Percentiles rank a stretch among this genome's conserved stretches.
phyloP scores from a whole-genome alignment of 2,329 filamentous ascomycete species.

The Beauveria medogensis region DNA sequence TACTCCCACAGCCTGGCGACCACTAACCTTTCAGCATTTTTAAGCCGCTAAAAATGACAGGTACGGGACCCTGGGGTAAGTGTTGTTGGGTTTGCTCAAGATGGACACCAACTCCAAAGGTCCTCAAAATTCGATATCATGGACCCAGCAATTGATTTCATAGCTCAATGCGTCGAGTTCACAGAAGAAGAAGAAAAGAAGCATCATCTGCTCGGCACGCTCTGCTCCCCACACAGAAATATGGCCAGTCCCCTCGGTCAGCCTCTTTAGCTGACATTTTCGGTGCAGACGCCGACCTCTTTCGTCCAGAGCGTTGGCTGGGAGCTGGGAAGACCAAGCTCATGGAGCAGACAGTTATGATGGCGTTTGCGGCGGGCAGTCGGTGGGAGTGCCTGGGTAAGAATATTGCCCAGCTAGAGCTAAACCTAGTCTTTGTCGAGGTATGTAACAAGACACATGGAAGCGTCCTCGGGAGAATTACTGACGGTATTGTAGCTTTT shows the following conservation, averaged over 20 bases:
- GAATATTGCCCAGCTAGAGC: slow-evolving; percentile 22
- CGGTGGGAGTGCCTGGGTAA: slow-evolving; percentile 23
- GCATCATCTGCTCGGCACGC: neutral
- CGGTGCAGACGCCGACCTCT: slow-evolving; percentile 18
- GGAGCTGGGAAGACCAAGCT: slow-evolving; percentile 15
- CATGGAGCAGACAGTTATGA: slow-evolving; percentile 22
- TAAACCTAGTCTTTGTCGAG: slow-evolving; percentile 26
- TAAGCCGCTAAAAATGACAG: too few species aligned
- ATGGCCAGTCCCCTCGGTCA: neutral
- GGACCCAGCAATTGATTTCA: too few species aligned
- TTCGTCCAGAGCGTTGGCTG: slow-evolving; percentile 20
- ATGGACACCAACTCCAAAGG: too few species aligned
- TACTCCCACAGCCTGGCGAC: too few species aligned
- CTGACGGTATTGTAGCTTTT: slow-evolving; percentile 12
- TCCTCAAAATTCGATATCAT: neutral
- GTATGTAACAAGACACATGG: slow-evolving; percentile 12
- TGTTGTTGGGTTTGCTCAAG: too few species aligned
- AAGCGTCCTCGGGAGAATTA: too few species aligned
- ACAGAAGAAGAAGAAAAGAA: neutral
- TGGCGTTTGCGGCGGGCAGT: slow-evolving; percentile 23
- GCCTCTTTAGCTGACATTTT: slow-evolving; percentile 14
- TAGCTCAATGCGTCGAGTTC: neutral
- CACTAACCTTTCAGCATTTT: too few species aligned
- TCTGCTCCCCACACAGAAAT: neutral
- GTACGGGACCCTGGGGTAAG: too few species aligned